A percentile compares a stretch with the other conserved stretches of the same genome.
These are phyloP conservation scores for Ensete glaucum DNA, from an alignment of 176 grass and related monocot species.

Conservation along the genomic window DNA sequence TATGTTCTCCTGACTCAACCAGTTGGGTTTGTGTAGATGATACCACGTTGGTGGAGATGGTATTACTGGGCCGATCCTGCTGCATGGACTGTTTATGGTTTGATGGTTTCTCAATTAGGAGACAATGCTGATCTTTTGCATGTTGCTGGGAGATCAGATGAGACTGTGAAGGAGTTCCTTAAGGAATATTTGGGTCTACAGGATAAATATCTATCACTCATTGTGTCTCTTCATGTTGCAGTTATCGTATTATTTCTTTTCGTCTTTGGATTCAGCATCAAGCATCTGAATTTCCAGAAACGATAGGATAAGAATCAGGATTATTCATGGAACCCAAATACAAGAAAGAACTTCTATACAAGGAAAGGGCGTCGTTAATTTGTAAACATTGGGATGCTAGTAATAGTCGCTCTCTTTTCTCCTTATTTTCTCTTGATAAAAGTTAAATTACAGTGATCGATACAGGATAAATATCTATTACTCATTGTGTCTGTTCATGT, in stretches of 20 bases:
- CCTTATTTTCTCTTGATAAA: too few relatives aligned
- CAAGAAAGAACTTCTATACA: too few relatives aligned
- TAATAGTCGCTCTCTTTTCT: too few relatives aligned
- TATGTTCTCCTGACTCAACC: background rate
- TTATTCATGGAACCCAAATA: too few relatives aligned
- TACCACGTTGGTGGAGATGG: conserved; percentile 54
- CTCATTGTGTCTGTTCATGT: conserved; percentile 30
- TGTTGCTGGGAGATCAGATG: conserved; percentile 15
- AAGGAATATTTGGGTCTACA: conserved; percentile 32
- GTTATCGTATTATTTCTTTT: conserved; percentile 27
- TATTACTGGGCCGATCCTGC: conserved; percentile 46
- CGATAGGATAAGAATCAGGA: conserved; percentile 6
- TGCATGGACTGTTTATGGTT: conserved; percentile 38
- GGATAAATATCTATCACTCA: conserved; percentile 23
- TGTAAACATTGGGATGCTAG: too few relatives aligned
- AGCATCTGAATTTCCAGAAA: conserved; percentile 44
- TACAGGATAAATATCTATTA: conserved; percentile 25
- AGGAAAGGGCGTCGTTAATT: too few relatives aligned
- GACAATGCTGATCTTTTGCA: conserved; percentile 23
- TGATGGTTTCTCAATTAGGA: conserved; percentile 39
- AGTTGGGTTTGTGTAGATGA: conserved; percentile 22
- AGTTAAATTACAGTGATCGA: too few relatives aligned
- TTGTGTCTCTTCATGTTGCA: conserved; percentile 27
- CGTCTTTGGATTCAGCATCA: conserved; percentile 37
- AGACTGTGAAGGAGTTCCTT: conserved; percentile 31